Evolutionary conservation across 148 eudicot genomes (phyloP), one percentile per base, ranked within the genome.

Genomic region (Limonium bicolor): DNA sequence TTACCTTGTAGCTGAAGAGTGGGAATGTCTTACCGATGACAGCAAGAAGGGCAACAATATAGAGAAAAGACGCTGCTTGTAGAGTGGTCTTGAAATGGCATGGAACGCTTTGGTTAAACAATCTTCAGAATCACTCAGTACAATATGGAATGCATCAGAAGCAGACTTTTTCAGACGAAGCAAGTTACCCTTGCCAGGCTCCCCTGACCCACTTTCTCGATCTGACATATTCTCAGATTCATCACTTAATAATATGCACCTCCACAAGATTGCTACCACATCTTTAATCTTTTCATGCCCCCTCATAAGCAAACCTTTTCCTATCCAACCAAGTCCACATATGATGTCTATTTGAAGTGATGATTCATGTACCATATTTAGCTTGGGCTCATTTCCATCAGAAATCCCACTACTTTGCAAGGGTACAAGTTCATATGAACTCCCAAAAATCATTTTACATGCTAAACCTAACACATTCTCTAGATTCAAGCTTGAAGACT

Each of bases 291-390:
- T 75, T 56, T 66, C 90, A 64, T 90, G 93, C 34, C 97, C 97
- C 56, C 95, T 67, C 95, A 90, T 74, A 15, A 90, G 68, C 54
- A 90, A 51, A 28, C 95, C 97, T 77, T 90, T 90, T 30, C 92
- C 95, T 43, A 90, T 68, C 97, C 97, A 90, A 39, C 94, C 81
- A 56, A 90, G 68, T 36, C 87, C 93, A 53, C 55, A 23, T 41
- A 80, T 46, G 14, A 52, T 60, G 51, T 51, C 57, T 55, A 48
- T 45, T 50, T 67, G 75, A 44, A 59, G 63, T 32, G 54, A 41
- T 14, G 40, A 20, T 36, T 36, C 19, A 22, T 41, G 50, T 35
- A 6, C 33, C 23, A 42, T 41, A 60, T 50, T 57, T 30, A 38
- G 36, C 48, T 50, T 17, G 22, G 51, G 29, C 51, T 54, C 67